Percentiles rank a stretch among this genome's conserved stretches.
Conservation (phyloP, 1,284 basidiomycete genomes). For the Malassezia vespertilionis region DNA sequence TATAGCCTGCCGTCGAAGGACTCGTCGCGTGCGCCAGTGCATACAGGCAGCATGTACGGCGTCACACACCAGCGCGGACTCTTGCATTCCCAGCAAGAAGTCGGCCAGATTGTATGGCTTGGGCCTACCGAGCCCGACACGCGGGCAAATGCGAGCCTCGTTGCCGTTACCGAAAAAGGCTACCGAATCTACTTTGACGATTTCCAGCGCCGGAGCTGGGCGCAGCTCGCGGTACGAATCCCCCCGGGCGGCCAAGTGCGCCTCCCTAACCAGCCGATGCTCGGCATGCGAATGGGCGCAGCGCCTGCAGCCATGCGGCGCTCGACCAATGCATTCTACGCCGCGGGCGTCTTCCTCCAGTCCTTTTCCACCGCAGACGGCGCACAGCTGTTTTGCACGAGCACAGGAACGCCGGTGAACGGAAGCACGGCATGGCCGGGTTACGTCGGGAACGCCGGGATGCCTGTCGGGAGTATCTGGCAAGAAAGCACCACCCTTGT, state of each 20-base stretch:
- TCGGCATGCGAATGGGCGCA: neutral
- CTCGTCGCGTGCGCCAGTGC: conserved; percentile 30
- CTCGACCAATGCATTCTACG: conserved; percentile 12
- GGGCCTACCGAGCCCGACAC: conserved; percentile 26
- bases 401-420: conserved; percentile 2
- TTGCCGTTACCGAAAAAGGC: conserved; percentile 42
- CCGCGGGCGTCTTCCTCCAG: conserved; percentile 11
- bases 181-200: conserved; percentile 43
- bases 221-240: conserved; percentile 16
- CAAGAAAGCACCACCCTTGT: conserved; percentile 27
- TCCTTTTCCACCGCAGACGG: conserved; percentile 1
- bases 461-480: conserved; percentile 7
- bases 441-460: neutral
- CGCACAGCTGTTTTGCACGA: conserved; percentile 6
- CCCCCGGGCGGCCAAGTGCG: conserved; percentile 5
- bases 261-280: neutral
- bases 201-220: conserved; percentile 28
- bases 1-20: conserved; percentile 31
- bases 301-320: conserved; percentile 2
- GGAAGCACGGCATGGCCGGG: no score
- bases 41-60: conserved; percentile 33
- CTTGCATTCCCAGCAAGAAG: conserved; percentile 32
- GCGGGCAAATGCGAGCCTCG: conserved; percentile 27
- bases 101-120: conserved; percentile 36
- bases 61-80: conserved; percentile 38